Evolutionary conservation across 73 alveolate genomes (phyloP), one percentile per base, ranked within the genome.

Genomic region (Halteria grandinella): DNA sequence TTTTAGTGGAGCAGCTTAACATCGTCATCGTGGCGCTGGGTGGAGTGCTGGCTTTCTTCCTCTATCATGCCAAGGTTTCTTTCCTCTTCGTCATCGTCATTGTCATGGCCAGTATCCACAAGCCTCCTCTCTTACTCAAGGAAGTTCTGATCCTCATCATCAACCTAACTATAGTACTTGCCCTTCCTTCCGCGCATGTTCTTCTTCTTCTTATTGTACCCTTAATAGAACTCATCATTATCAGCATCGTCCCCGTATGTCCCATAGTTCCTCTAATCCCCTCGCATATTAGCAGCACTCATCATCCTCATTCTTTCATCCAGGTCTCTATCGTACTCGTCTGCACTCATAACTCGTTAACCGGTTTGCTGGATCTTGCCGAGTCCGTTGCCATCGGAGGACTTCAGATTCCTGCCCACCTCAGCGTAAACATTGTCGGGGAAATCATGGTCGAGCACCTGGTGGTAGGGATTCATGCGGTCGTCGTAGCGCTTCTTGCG

Each of bases 151-250:
- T 71, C 84, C 29, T 71, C 84, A 21, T 71, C 74, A 32, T 71
- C 84, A 7, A 71, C 63, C 23, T 71, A 59, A 10, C 27, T 32
- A 53, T 71, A 71, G 52, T 71, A 71, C 33, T 71, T 71, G 48
- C 47, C 63, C 59, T 71, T 62, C 37, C 57, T 45, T 50, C 59
- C 69, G 23, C 69, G 8, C 7, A 11, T 8, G 7, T 18, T 18
- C 60, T 48, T 48, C 15, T 39, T 39, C 50, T 39, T 39, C n/a
- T n/a, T n/a, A 10, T 39, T 39, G 10, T 39, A 11, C 60, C 18
- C 18, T 48, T 17, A 8, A 8, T 12, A 48, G 18, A 18, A 17
- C 29, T 12, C 7, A 48, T 10, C 32, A 17, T 12, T 18, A 10
- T 48, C 29, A 48, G 10, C 60, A 48, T 48, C 18, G 15, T 48